Evolutionary conservation across 495 filamentous ascomycete genomes (phyloP).

Genomic region (Hypoxylon intermedium): DNA sequence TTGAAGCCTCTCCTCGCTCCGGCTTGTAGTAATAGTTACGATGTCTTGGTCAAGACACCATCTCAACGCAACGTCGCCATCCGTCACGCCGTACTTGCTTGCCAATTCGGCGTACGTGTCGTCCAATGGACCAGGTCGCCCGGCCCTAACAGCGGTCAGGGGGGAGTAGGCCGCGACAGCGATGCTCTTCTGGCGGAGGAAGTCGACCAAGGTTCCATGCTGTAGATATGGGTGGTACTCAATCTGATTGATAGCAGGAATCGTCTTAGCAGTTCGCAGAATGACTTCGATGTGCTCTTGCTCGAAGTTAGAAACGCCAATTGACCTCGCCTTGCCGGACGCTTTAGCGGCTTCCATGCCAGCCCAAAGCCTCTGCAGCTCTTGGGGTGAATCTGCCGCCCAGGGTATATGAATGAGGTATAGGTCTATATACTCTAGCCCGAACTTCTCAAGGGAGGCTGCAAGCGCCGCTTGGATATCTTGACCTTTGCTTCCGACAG

Average conservation of each 20-base stretch:
- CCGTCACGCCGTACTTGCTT: slow-evolving; percentile 78
- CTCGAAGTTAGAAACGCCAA: slow-evolving; percentile 84
- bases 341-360: slow-evolving; percentile 75
- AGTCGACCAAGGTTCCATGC: slow-evolving; percentile 67
- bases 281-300: slow-evolving; percentile 69
- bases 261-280: slow-evolving; percentile 66
- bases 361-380: slow-evolving; percentile 75
- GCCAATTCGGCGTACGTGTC: slow-evolving; percentile 64
- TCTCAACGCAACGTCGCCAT: slow-evolving; percentile 70
- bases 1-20: slow-evolving; percentile 71
- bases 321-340: slow-evolving; percentile 73
- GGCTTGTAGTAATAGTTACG: slow-evolving; percentile 76
- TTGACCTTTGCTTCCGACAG: slow-evolving; percentile 54
- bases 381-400: slow-evolving; percentile 64
- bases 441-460: slow-evolving; percentile 72
- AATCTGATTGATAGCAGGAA: slow-evolving; percentile 81
- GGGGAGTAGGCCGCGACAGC: slow-evolving; percentile 72
- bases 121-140: slow-evolving; percentile 74
- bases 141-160: slow-evolving; percentile 68
- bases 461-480: slow-evolving; percentile 69
- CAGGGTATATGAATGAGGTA: slow-evolving; percentile 83
- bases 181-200: slow-evolving; percentile 70
- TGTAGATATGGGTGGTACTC: slow-evolving; percentile 89
- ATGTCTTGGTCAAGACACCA: slow-evolving; percentile 82
- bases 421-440: slow-evolving; percentile 80